Base-by-base conservation (phyloP, 2,329 filamentous ascomycete species). In the Xylaria sp. region DNA sequence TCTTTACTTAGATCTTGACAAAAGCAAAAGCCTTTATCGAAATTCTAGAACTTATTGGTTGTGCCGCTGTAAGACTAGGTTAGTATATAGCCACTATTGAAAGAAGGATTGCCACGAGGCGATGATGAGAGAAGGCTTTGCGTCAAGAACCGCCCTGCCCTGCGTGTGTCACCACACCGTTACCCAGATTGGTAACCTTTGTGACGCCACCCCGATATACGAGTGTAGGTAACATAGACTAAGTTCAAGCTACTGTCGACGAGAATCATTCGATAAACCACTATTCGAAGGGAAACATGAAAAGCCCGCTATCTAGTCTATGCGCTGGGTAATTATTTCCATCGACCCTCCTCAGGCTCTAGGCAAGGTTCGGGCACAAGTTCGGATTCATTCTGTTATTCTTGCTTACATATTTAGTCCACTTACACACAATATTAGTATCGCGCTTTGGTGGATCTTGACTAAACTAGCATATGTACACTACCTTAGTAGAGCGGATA, bases 41-140 rank as follows among this genome's bases (percentile, higher is more conserved):
- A n/a, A 28, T 25, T 4, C 51, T n/a, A 55, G 28, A 50, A 25
- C 50, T 25, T 32, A 25, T 32, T 15, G 37, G 15, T 46, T 46
- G 5, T 46, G 41, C 41, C 20, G 15, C 18, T 48, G 44, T 48
- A 63, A 25, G 41, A 46, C 28, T 28, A 28, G 28, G 23, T 44
- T 44, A 44, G 41, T 44, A 44, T n/a, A 5, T 46, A 46, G 41
- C 18, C 41, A 48, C 39, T 63, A 63, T 37, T 25, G 51, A 25
- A 63, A 18, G 41, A 55, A 25, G 41, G 41, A 46, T 46, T 18
- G 41, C 15, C 41, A 46, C 41, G 41, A 46, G 25, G 46, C 1
- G 23, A 48, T 7, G 18, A 32, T 63, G 46, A 50, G 9, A 46
- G 9, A 20, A 15, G 46, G 46, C 2, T 23, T 10, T 50, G 12